Base-by-base conservation (phyloP, 179 eudicot species). In the Patellifolia procumbens region DNA sequence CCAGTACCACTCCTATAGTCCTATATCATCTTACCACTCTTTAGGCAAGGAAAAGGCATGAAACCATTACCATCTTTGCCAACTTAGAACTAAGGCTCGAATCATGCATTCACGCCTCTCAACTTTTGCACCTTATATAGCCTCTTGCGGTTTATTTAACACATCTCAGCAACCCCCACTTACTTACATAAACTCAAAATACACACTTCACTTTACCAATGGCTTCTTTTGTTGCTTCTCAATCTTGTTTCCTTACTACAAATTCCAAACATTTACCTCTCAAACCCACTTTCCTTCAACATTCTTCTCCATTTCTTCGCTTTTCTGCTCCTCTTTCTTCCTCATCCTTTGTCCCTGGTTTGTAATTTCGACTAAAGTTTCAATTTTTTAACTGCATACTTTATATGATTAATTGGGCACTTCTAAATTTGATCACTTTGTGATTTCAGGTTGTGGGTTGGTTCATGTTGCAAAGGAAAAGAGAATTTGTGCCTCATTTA, bases 371-470 rank as follows among this genome's bases (percentile, higher is more conserved):
- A 7, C 48, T 24, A 9, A 15, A 32, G n/a, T 48, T 32, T 16
- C 2, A 19, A 52, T 31, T 67, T 39, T 13, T 24, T 8, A n/a
- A n/a, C 65, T 58, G n/a, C 3, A 35, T 22, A 26, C 6, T 7
- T 35, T 31, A 0, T 68, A 32, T 0, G 31, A 49, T 60, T 79
- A 60, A 42, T 12, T 1, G 48, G 43, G 65, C 58, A 56, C 15
- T 60, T 59, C 37, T 48, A 24, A 61, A 48, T 26, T 48, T 80
- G 17, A 65, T 26, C 68, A 61, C 73, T 77, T 48, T 77, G 72
- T 28, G 51, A 60, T 81, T 77, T 63, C 74, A 82, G 85, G 79
- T 64, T 24, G 32, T 74, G 82, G 79, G 52, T 78, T 82, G 64
- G 76, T 75, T 32, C 81, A 81, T 75, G 73, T 56, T 55, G 82